phyloP scores from a whole-genome alignment of 179 eudicot species.

The Drosera spatulata region DNA sequence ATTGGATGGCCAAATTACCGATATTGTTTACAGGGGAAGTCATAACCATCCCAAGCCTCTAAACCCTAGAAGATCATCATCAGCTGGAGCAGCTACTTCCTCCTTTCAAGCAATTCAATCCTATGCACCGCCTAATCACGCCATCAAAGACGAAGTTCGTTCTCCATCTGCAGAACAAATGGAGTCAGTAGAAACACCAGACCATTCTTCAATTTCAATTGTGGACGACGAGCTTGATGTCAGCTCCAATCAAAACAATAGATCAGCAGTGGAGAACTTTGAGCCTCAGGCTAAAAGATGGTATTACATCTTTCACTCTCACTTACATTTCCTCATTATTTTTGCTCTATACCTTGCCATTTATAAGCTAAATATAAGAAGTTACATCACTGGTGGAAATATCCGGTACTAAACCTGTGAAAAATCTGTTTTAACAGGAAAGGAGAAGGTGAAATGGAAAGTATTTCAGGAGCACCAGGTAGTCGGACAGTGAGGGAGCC shows the following conservation, averaged over 20 bases:
- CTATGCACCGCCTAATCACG: not conserved
- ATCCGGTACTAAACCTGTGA: too few relatives aligned
- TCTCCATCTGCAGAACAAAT: conserved; percentile 29
- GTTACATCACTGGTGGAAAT: not conserved
- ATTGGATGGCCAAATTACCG: conserved; percentile 65
- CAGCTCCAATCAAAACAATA: conserved; percentile 27
- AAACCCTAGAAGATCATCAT: conserved; percentile 38
- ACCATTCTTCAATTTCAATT: conserved; percentile 50
- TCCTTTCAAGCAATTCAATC: too few relatives aligned
- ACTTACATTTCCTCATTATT: too few relatives aligned
- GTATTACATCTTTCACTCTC: conserved; percentile 14
- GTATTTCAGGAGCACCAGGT: conserved; percentile 43
- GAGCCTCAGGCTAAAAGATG: conserved; percentile 68
- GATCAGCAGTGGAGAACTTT: conserved; percentile 42
- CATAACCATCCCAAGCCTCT: conserved; percentile 75
- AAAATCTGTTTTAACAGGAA: conserved; percentile 20
- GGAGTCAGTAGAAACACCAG: conserved; percentile 53
- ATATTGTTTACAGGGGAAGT: conserved; percentile 71
- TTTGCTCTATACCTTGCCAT: not conserved
- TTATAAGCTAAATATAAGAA: not conserved
- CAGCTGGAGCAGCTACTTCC: conserved; percentile 3
- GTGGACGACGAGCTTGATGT: conserved; percentile 50
- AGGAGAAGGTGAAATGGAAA: conserved; percentile 46
- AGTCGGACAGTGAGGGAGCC: conserved; percentile 71
- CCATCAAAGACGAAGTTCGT: conserved; percentile 10